These are phyloP conservation scores for Vigna angularis DNA, from an alignment of 306 rosid species.

Conservation along the genomic window DNA sequence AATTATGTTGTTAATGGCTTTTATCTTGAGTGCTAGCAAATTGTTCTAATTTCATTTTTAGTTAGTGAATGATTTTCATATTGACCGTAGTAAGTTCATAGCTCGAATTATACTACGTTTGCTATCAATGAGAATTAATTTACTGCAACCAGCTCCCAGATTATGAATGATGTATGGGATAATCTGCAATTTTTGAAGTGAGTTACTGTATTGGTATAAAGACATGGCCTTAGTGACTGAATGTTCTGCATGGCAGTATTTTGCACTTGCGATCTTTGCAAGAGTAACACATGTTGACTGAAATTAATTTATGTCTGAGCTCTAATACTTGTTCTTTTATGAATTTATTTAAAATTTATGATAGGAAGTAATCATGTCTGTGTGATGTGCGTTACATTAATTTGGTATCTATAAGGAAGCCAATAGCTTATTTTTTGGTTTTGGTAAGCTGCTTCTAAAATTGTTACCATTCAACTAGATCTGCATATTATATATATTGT, in stretches of 20 bases:
- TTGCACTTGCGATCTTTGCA: conserved; percentile 12
- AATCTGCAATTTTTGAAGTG: conserved; percentile 16
- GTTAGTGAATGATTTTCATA: conserved; percentile 17
- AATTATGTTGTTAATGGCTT: conserved; percentile 4
- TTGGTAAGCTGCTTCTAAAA: conserved; percentile 8
- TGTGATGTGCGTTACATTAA: conserved; percentile 23
- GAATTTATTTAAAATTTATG: background rate
- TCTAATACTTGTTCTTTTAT: background rate
- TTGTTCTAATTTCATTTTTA: background rate
- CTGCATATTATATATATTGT: conserved; percentile 19
- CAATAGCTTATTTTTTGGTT: conserved; percentile 20
- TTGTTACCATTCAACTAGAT: conserved; percentile 23
- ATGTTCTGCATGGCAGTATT: background rate
- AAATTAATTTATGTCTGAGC: conserved; percentile 10
- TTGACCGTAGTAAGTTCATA: conserved; percentile 18
- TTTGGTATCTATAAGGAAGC: conserved; percentile 33
- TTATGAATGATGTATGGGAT: conserved; percentile 12
- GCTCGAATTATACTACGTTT: background rate
- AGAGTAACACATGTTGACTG: background rate
- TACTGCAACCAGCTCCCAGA: conserved; percentile 7
- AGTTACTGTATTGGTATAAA: background rate
- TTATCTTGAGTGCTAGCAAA: background rate
- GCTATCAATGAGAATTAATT: conserved; percentile 15
- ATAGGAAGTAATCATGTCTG: background rate
- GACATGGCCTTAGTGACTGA: background rate